Evolutionary conservation across 2,329 filamentous ascomycete species (phyloP).

Genomic region (Emergomyces africanus): DNA sequence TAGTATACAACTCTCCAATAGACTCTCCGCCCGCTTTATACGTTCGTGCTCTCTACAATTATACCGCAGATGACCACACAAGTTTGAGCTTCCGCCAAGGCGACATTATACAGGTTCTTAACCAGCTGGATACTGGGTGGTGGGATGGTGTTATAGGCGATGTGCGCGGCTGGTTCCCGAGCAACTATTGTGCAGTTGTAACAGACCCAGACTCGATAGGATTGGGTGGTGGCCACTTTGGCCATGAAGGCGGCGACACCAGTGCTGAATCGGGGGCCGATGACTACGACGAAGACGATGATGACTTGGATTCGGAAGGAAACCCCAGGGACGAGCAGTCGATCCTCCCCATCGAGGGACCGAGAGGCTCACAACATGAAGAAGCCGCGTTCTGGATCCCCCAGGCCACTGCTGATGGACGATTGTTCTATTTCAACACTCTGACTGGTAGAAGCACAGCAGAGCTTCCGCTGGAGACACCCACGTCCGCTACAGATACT

Average conservation of each 20-base stretch:
- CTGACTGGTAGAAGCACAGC: slow-evolving; percentile 90
- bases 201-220: slow-evolving; percentile 60
- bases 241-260: slow-evolving; percentile 40
- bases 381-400: slow-evolving; percentile 97
- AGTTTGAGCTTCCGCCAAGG: slow-evolving; percentile 94
- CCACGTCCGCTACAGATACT: slow-evolving; percentile 63
- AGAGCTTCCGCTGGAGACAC: slow-evolving; percentile 91
- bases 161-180: slow-evolving; percentile 95
- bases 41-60: slow-evolving; percentile 92
- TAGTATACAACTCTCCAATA: slow-evolving; percentile 5
- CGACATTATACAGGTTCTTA: slow-evolving; percentile 97
- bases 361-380: slow-evolving; percentile 50
- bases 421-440: slow-evolving; percentile 96
- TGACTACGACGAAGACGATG: slow-evolving; percentile 51
- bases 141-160: slow-evolving; percentile 99
- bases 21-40: slow-evolving; percentile 51
- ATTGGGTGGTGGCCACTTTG: slow-evolving; percentile 43
- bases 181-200: slow-evolving; percentile 92
- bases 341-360: slow-evolving; percentile 56
- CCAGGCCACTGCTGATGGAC: slow-evolving; percentile 84
- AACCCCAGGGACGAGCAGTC: slow-evolving; percentile 50
- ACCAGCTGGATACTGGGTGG: slow-evolving; percentile 95
- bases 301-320: slow-evolving; percentile 53
- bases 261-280: slow-evolving; percentile 41
- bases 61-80: slow-evolving; percentile 92